Percentiles rank a stretch among this genome's conserved stretches.
These are phyloP conservation scores for Zarea fungicola DNA, from an alignment of 2,329 filamentous ascomycete species.

Conservation along the genomic window DNA sequence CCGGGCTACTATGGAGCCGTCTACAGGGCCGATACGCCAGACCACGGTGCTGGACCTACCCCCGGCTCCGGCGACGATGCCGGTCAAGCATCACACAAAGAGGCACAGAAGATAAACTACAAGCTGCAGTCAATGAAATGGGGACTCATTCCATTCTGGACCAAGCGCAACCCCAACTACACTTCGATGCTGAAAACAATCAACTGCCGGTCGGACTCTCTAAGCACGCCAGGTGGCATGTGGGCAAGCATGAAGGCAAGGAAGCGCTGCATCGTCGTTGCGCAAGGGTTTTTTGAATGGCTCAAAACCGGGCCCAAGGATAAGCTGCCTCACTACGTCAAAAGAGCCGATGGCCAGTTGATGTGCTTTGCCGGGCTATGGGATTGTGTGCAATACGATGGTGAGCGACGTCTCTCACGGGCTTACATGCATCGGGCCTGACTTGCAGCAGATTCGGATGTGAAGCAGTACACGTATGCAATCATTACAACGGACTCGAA, in stretches of 20 bases:
- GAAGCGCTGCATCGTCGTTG: conserved; percentile 82
- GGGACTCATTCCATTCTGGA: conserved; percentile 93
- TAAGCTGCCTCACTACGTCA: conserved; percentile 79
- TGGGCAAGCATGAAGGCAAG: conserved; percentile 87
- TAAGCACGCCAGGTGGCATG: conserved; percentile 71
- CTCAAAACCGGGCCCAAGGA: conserved; percentile 71
- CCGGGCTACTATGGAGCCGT: conserved; percentile 82
- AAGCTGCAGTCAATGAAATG: conserved; percentile 93
- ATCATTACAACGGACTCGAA: conserved; percentile 90
- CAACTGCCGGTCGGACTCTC: conserved; percentile 88
- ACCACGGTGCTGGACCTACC: conserved; percentile 48
- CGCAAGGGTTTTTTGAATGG: conserved; percentile 97
- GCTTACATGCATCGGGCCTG: neutral
- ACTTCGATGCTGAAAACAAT: conserved; percentile 78
- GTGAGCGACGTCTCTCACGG: conserved; percentile 31
- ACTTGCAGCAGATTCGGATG: conserved; percentile 43
- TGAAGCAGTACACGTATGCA: conserved; percentile 82
- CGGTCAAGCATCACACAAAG: neutral
- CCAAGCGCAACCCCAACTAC: conserved; percentile 76
- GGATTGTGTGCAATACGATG: conserved; percentile 81
- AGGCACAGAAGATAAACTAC: conserved; percentile 46
- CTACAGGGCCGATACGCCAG: conserved; percentile 69
- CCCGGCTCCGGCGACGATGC: conserved; percentile 18
- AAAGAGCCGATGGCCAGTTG: conserved; percentile 72
- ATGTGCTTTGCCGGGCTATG: conserved; percentile 90